Percentiles rank a stretch among this genome's conserved stretches.
Conservation (phyloP, 257 asterid species). For the Hygrophila difformis region DNA sequence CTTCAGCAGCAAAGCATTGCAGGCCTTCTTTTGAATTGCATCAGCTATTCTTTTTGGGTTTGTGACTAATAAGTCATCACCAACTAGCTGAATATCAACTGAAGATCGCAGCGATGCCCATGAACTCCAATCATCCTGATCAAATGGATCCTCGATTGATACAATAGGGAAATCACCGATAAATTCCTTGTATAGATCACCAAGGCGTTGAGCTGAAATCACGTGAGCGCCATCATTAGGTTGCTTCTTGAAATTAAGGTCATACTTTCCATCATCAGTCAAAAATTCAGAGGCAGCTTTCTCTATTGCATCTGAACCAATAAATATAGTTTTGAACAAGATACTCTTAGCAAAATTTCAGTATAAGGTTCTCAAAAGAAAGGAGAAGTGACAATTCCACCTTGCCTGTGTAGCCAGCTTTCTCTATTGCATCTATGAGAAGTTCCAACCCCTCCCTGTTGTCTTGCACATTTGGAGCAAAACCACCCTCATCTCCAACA, state of each 20-base stretch:
- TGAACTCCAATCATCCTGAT: constrained; percentile 97
- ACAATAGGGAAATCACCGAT: constrained; percentile 88
- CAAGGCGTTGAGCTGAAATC: constrained; percentile 59
- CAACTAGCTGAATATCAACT: constrained; percentile 83
- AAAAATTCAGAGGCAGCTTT: constrained; percentile 97
- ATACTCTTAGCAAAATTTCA: neutral
- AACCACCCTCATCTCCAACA: constrained; percentile 99
- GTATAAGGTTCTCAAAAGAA: neutral
- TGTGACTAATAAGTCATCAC: constrained; percentile 89
- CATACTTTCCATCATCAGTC: constrained; percentile 78
- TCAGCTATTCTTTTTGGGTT: constrained; percentile 93
- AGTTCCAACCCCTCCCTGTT: constrained; percentile 88
- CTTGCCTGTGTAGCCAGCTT: constrained; percentile 93
- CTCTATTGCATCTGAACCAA: constrained; percentile 99
- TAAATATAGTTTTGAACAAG: constrained; percentile 10
- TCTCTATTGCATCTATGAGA: constrained; percentile 91
- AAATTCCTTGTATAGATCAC: constrained; percentile 76
- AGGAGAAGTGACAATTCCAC: constrained; percentile 21
- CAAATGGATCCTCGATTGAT: constrained; percentile 96
- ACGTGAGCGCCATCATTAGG: constrained; percentile 96
- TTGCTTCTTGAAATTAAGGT: constrained; percentile 92
- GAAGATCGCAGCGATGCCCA: constrained; percentile 87
- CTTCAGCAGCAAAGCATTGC: constrained; percentile 91
- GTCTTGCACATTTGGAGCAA: constrained; percentile 97
- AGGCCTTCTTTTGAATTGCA: constrained; percentile 82